Evolutionary conservation across 805 yeast genomes (phyloP).

Genomic region (Lachancea fermentati): DNA sequence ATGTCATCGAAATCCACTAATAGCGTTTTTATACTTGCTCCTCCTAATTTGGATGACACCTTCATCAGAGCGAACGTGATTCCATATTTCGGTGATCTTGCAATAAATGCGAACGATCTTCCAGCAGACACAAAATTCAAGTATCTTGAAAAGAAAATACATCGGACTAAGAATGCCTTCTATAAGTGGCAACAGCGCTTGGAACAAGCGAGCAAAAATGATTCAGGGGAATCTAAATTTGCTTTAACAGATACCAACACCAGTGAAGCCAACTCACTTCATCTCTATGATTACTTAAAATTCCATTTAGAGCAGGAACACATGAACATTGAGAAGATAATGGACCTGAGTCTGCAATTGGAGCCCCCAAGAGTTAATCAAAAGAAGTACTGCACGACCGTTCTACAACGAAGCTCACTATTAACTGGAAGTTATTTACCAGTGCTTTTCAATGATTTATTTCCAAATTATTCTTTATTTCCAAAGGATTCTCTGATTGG

Average conservation of each 20-base stretch:
- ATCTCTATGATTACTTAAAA: constrained; percentile 29
- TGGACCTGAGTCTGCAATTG: constrained; percentile 55
- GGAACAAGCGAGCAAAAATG: constrained; percentile 22
- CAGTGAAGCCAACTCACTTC: constrained; percentile 11
- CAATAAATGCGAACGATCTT: constrained; percentile 38
- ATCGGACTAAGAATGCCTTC: constrained; percentile 64
- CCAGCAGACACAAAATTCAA: constrained; percentile 24
- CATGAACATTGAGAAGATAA: constrained; percentile 46
- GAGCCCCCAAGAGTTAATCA: constrained; percentile 50
- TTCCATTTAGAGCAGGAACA: constrained; percentile 32
- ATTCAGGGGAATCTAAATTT: constrained; percentile 26
- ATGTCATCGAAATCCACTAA: constrained; percentile 51
- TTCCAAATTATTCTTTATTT: constrained; percentile 53
- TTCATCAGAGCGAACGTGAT: constrained; percentile 74
- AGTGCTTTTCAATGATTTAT: constrained; percentile 52
- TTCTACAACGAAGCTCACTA: constrained; percentile 51
- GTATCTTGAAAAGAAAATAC: constrained; percentile 60
- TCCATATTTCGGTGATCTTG: constrained; percentile 86
- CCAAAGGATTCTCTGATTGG: constrained; percentile 48
- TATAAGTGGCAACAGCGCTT: constrained; percentile 79
- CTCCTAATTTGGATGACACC: constrained; percentile 76
- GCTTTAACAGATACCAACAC: neutral
- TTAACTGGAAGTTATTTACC: constrained; percentile 61
- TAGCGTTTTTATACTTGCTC: constrained; percentile 64
- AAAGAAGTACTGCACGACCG: constrained; percentile 28